Percentiles rank a stretch among this genome's conserved stretches.
Conservation (phyloP, 1,139 yeast species). For the Scheffersomyces insectosa region DNA sequence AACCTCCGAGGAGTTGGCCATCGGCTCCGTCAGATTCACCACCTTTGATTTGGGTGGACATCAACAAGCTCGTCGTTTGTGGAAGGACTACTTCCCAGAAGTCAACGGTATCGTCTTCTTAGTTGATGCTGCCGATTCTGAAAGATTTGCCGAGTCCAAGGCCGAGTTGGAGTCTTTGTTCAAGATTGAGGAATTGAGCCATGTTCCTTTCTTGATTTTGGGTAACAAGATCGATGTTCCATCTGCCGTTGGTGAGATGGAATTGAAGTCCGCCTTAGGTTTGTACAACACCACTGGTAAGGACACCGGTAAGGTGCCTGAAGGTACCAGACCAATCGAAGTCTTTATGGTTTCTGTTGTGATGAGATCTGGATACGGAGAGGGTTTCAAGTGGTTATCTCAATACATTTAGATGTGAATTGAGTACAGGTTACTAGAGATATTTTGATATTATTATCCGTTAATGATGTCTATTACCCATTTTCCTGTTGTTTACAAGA, state of each 20-base stretch:
- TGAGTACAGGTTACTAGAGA: too few relatives aligned
- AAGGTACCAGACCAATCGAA: constrained; percentile 88
- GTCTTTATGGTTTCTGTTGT: constrained; percentile 97
- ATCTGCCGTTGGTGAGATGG: constrained; percentile 92
- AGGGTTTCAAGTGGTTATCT: constrained; percentile 95
- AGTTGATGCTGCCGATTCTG: constrained; percentile 97
- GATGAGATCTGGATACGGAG: constrained; percentile 95
- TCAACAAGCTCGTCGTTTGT: constrained; percentile 96
- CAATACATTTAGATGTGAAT: constrained; percentile 65
- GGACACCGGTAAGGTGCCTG: constrained; percentile 67
- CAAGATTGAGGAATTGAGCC: constrained; percentile 83
- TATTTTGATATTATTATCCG: too few relatives aligned
- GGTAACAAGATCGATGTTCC: constrained; percentile 97
- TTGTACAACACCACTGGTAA: constrained; percentile 82
- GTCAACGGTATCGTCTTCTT: constrained; percentile 95
- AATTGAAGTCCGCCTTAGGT: constrained; percentile 88
- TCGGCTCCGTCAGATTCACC: constrained; percentile 94
- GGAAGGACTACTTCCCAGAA: constrained; percentile 99
- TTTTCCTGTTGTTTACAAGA: too few relatives aligned
- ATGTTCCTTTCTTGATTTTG: constrained; percentile 88
- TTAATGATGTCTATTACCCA: too few relatives aligned
- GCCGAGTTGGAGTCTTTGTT: constrained; percentile 92
- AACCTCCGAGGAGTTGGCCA: constrained; percentile 95
- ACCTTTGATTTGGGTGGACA: constrained; percentile 99
- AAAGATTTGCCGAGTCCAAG: constrained; percentile 91